phyloP scores from a whole-genome alignment of 2,329 filamentous ascomycete species.

The Parafenestella ontariensis region DNA sequence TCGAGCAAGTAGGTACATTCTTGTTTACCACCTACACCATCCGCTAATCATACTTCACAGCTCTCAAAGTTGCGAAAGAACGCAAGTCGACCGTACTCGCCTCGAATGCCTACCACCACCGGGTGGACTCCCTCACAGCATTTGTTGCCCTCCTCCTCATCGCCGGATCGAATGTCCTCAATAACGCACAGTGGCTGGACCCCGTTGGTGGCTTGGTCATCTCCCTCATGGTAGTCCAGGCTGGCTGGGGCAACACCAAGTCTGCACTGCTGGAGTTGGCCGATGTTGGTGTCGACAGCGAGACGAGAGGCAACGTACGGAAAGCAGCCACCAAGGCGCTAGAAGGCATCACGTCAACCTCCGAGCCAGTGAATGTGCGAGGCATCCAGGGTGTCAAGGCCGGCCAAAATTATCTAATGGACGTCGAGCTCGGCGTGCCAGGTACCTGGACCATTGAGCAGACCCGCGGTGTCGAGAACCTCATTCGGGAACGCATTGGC shows the following conservation, averaged over 20 bases:
- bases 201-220: constrained; percentile 92
- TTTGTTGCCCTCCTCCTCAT: constrained; percentile 92
- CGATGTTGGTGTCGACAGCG: constrained; percentile 87
- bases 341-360: constrained; percentile 51
- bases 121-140: constrained; percentile 92
- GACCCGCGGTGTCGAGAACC: constrained; percentile 73
- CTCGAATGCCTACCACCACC: constrained; percentile 95
- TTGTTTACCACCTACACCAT: not conserved
- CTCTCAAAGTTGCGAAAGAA: constrained; percentile 93
- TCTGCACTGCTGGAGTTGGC: constrained; percentile 85
- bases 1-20: constrained; percentile 73
- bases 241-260: constrained; percentile 84
- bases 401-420: constrained; percentile 94
- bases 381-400: constrained; percentile 91
- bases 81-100: constrained; percentile 95
- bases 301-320: constrained; percentile 76
- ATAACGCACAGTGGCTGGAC: constrained; percentile 89
- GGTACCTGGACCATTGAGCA: constrained; percentile 76
- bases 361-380: constrained; percentile 71
- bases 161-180: constrained; percentile 83
- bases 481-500: constrained; percentile 75
- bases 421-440: constrained; percentile 84
- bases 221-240: constrained; percentile 90
- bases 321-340: constrained; percentile 61
- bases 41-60: constrained; percentile 57